phyloP scores from a whole-genome alignment of 148 eudicot genomes.

The Vaccinium macrocarpon region DNA sequence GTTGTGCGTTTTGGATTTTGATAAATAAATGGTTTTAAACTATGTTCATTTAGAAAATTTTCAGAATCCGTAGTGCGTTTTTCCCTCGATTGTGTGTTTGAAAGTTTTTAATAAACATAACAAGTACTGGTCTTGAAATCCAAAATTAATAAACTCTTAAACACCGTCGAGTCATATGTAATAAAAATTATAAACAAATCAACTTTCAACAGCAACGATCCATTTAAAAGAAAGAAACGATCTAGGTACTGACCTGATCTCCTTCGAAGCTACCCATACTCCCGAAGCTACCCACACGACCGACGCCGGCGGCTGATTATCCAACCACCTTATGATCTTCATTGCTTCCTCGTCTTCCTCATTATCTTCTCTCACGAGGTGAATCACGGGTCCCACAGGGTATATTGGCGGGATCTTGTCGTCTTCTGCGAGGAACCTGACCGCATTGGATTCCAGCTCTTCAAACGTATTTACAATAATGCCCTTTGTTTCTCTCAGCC shows the following conservation, averaged over 20 bases:
- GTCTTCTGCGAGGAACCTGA: neutral
- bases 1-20: too few species aligned
- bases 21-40: too few species aligned
- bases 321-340: slow-evolving; percentile 30
- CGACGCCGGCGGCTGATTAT: slow-evolving; percentile 28
- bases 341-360: neutral
- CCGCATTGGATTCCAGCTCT: slow-evolving; percentile 26
- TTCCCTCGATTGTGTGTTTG: too few species aligned
- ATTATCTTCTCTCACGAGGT: neutral
- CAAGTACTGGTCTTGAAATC: too few species aligned
- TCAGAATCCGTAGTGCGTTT: too few species aligned
- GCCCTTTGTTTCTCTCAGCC: slow-evolving; percentile 25
- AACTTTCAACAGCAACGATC: too few species aligned
- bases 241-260: slow-evolving; percentile 18
- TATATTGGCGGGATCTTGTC: slow-evolving; percentile 22
- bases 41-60: too few species aligned
- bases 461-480: slow-evolving; percentile 36
- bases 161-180: neutral
- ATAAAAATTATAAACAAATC: too few species aligned
- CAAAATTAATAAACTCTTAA: too few species aligned
- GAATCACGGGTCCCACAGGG: slow-evolving; percentile 36
- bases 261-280: slow-evolving; percentile 24
- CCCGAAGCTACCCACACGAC: slow-evolving; percentile 31
- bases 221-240: too few species aligned
- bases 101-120: too few species aligned